Conservation (phyloP, 2,329 filamentous ascomycete species). For the Chrysosphaeria jannelii region DNA sequence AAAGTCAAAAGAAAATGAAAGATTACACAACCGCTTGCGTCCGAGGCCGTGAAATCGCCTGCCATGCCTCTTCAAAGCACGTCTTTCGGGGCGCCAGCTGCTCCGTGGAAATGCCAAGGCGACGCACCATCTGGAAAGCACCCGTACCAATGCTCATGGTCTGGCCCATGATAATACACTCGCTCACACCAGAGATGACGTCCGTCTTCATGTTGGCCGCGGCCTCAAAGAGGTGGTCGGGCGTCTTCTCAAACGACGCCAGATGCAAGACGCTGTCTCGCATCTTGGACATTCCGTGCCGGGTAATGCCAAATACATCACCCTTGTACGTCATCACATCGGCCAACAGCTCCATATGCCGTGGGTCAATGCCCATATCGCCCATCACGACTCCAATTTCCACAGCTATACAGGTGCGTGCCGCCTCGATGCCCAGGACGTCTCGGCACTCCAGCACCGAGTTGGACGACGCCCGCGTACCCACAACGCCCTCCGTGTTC, state of each 20-base stretch:
- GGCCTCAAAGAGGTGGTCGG: slow-evolving; percentile 87
- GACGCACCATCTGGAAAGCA: slow-evolving; percentile 63
- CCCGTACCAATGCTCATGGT: slow-evolving; percentile 78
- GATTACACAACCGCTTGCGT: no score
- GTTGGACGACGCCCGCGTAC: slow-evolving; percentile 46
- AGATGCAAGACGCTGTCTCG: slow-evolving; percentile 79
- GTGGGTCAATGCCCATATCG: slow-evolving; percentile 83
- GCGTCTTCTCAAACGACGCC: slow-evolving; percentile 92
- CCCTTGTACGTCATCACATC: slow-evolving; percentile 99
- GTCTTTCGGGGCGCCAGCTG: slow-evolving; percentile 28
- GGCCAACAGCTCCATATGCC: slow-evolving; percentile 89
- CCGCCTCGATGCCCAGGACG: slow-evolving; percentile 83
- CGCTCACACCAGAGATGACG: slow-evolving; percentile 70
- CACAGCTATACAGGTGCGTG: slow-evolving; percentile 57
- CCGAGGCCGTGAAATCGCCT: no score
- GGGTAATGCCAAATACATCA: slow-evolving; percentile 83
- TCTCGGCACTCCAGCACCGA: slow-evolving; percentile 70
- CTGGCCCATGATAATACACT: slow-evolving; percentile 97
- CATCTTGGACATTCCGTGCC: slow-evolving; percentile 91
- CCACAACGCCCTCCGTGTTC: slow-evolving; percentile 74
- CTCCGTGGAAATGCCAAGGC: slow-evolving; percentile 32
- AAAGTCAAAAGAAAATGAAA: no score
- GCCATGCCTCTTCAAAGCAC: slow-evolving; percentile 41
- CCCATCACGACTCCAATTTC: slow-evolving; percentile 81
- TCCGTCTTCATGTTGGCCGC: slow-evolving; percentile 80